Base-by-base conservation (phyloP, 257 asterid genomes). In the Solanum ossicruentum region DNA sequence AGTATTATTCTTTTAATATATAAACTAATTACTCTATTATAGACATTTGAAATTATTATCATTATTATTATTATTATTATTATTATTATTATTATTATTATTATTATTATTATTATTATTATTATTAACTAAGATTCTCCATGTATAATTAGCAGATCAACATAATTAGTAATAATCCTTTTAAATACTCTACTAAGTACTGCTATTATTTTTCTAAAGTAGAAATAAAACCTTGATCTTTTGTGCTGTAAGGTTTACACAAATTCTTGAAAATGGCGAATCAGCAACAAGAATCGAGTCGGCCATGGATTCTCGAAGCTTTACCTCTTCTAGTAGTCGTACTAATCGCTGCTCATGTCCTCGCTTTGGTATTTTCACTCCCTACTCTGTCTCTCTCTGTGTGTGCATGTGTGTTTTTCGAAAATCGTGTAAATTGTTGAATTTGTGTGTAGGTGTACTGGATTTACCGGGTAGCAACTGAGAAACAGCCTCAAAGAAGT, bases 391-490 rank as follows among this genome's bases (percentile, higher is more conserved):
- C 36, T 32, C 36, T 32, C 36, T 32, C 36, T 26, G 12, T 71
- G 16, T 83, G 61, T 84, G 11, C 61, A 3, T 32, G 3, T n/a
- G 21, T 7, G 5, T 7, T 43, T 63, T 18, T 73, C 81, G 6
- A 15, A 51, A 3, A 23, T 73, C 8, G 81, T 21, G 23, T 21
- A 3, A 8, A 51, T 72, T 23, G 56, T 23, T 77, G 45, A 51
- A 77, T 15, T 77, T 77, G 21, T 15, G 8, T 85, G 82, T 77
- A 95, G 98, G 97, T 90, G 63, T 95, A 92, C 86, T 95, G 98
- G 98, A 92, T 95, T 88, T 95, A 91, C 89, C 88, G 93, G 88
- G 87, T 95, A 85, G 96, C 98, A 72, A 93, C 97, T 81, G 97
- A 95, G 80, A 95, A 90, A 88, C 98, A 89, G 88, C 93, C 95